Evolutionary conservation across 179 eudicot genomes (phyloP).

Genomic region (Spergularia azorica): DNA sequence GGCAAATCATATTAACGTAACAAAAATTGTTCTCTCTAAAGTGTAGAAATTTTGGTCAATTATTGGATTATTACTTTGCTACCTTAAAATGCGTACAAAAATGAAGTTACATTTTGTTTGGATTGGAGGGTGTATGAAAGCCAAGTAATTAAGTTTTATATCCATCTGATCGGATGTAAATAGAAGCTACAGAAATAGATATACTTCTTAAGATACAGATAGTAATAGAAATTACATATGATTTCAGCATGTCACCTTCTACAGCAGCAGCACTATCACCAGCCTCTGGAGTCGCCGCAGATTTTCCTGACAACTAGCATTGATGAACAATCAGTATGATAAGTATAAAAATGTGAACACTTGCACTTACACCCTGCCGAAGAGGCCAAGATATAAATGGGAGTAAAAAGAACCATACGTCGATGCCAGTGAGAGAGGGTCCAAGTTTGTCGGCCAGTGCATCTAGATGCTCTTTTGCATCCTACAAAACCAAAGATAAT

Average conservation of each 20-base stretch:
- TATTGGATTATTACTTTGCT: too few species aligned
- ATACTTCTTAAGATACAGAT: background rate
- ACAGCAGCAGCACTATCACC: constrained; percentile 64
- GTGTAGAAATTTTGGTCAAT: too few species aligned
- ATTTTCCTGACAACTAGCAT: constrained; percentile 77
- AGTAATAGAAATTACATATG: constrained; percentile 20
- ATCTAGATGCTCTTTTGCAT: constrained; percentile 95
- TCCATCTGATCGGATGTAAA: background rate
- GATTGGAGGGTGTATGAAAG: background rate
- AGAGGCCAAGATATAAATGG: constrained; percentile 14
- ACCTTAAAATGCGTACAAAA: too few species aligned
- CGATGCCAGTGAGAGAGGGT: constrained; percentile 70
- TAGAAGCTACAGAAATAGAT: background rate
- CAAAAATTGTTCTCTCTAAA: too few species aligned
- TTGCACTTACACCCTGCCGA: constrained; percentile 2
- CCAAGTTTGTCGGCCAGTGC: constrained; percentile 95
- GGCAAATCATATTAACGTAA: too few species aligned
- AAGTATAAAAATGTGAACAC: background rate
- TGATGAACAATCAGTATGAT: constrained; percentile 30
- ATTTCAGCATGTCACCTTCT: constrained; percentile 66
- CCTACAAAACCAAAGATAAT: constrained; percentile 49
- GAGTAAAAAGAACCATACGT: constrained; percentile 56
- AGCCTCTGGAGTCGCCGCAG: constrained; percentile 51
- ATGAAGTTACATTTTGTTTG: too few species aligned
- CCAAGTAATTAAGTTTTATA: background rate